Conservation (phyloP, 352 stramenopile genomes). For the Globisporangium paroecandrum region DNA sequence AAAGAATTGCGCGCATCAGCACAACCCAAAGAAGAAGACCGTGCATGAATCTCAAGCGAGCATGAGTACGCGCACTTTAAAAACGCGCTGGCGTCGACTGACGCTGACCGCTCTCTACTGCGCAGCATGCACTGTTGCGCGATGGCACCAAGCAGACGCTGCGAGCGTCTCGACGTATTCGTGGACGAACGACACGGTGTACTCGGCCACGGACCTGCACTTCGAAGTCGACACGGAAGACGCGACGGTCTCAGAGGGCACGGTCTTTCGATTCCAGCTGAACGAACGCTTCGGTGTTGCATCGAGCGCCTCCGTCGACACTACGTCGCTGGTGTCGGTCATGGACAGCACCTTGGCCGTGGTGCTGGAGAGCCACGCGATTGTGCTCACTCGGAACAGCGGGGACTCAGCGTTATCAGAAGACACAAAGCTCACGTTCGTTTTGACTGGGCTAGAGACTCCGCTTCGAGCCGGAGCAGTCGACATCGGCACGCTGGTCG, state of each 20-base stretch:
- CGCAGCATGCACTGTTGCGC: neutral
- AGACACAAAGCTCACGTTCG: conserved; percentile 12
- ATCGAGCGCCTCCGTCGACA: conserved; percentile 20
- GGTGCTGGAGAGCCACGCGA: conserved; percentile 15
- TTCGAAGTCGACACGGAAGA: conserved; percentile 26
- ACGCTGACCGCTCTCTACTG: conserved; percentile 6
- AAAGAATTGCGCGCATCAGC: neutral
- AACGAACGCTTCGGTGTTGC: conserved; percentile 23
- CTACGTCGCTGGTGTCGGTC: conserved; percentile 8
- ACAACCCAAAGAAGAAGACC: neutral
- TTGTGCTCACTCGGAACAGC: conserved; percentile 22
- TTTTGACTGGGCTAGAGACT: conserved; percentile 15
- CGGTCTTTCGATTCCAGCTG: conserved; percentile 30
- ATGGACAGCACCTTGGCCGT: conserved; percentile 29
- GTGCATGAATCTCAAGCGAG: neutral
- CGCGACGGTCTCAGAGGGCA: conserved; percentile 24
- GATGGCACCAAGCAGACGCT: neutral
- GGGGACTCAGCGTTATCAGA: conserved; percentile 12
- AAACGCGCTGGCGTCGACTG: neutral
- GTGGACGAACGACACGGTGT: conserved; percentile 34
- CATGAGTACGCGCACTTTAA: neutral
- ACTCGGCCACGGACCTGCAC: conserved; percentile 15
- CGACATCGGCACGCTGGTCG: conserved; percentile 19
- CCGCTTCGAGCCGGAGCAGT: conserved; percentile 13
- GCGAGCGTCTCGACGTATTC: conserved; percentile 1